Base-by-base conservation (phyloP, 2,329 filamentous ascomycete species). In the Penicillium fuscoglaucum region DNA sequence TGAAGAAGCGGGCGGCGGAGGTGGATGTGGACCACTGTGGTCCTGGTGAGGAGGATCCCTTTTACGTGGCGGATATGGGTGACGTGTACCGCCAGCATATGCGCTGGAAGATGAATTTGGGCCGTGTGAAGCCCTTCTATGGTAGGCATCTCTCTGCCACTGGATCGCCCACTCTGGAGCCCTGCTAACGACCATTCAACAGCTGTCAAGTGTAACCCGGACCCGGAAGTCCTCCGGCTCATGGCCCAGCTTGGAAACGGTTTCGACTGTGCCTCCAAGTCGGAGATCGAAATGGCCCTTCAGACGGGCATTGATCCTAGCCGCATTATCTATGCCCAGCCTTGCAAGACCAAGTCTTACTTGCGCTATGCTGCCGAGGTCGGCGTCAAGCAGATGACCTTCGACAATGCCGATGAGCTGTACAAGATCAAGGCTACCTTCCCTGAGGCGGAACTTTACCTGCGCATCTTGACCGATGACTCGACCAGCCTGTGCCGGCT, bases 161-260 rank as follows among this genome's bases (percentile, higher is more conserved):
- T 46, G 24, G 28, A 45, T 17, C 35, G 3, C 17, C 28, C 13
- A 29, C 28, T 12, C 12, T 12, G n/a, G 46, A 44, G 8, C 24
- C 29, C 37, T 28, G 48, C 46, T 67, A 52, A 61, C 46, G 26
- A 44, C 58, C 21, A 40, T 35, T 24, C 41, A 26, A 37, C 67
- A 93, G 93, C 93, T 68, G 93, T 99, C 82, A 99, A 99, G 82
- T 99, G 95, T 81, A 99, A 99, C 84, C 93, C 93, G 29, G 93
- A 99, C 78, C 86, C 88, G 49, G 88, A 90, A 78, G 88, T 99
- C 63, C 84, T 99, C 66, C 88, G 89, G 73, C 89, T 99, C 66
- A 87, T 99, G 71, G 87, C 91, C 62, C 87, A 87, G 67, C 84
- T 99, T 65, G 95, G 93, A 71, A 93, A 91, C 65, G 95, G 95